Evolutionary conservation across 441 rosid species (phyloP), one percentile per base, ranked within the genome.

Genomic region (Gossypium gossypioides): DNA sequence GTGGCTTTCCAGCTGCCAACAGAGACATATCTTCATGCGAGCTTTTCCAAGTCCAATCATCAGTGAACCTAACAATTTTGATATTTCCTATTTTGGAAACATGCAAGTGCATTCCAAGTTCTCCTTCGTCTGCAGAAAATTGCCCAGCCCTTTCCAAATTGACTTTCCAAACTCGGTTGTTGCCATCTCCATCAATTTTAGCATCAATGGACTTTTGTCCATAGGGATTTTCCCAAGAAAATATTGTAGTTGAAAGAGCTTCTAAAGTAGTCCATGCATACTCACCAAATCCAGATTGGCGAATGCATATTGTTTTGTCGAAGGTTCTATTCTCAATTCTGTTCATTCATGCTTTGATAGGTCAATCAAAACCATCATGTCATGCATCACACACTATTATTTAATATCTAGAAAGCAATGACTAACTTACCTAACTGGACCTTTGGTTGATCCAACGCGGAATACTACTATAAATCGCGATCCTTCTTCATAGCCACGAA

Each of bases 401-500:
- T 7, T 42, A 57, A 42, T 70, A 22, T 15, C 6, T 27, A 46
- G 22, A n/a, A 59, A 59, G 27, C 6, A 52, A 51, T 32, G 18
- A 24, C 5, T 63, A n/a, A 18, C 57, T 52, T 84, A 96, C 99
- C 99, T 96, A 83, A 96, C 81, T 72, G 96, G 99, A 84, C 96
- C 97, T 72, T 79, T 83, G 56, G 80, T 80, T 77, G 92, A 86
- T 64, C 98, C 99, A 61, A 85, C 84, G 68, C 98, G 98, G 72
- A 96, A 96, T 59, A 96, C 96, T 77, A 93, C 93, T 57, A 90
- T 78, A 81, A 96, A 93, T 42, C 99, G 96, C 13, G 99, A 96
- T 73, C 99, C 99, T 86, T 96, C 99, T 83, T 96, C 99, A 82
- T 83, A 93, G 68, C 98, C 99, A n/a, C 99, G 96, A 75, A 96